These are phyloP conservation scores for Crithidia bombi DNA, from an alignment of 208 protist species.

Conservation along the genomic window DNA sequence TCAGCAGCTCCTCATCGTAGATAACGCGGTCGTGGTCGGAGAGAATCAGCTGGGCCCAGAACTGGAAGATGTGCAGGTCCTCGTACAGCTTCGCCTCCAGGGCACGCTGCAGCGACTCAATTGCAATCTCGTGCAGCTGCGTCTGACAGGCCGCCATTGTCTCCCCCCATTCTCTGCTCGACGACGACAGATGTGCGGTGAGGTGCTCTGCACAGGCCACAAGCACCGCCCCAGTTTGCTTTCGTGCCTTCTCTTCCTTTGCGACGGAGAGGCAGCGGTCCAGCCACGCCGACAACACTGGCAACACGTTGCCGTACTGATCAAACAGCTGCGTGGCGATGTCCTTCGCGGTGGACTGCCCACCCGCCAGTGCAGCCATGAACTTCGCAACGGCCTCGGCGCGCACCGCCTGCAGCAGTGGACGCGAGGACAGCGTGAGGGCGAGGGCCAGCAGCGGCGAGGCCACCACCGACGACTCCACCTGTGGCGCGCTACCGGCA, in stretches of 20 bases:
- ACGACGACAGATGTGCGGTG: constrained; percentile 18
- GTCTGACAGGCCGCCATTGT: constrained; percentile 26
- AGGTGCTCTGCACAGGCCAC: constrained; percentile 29
- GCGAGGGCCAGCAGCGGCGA: constrained; percentile 26
- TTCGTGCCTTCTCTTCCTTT: constrained; percentile 67
- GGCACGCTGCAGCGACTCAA: constrained; percentile 49
- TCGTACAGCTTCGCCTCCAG: constrained; percentile 69
- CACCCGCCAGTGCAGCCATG: constrained; percentile 51
- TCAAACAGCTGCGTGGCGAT: constrained; percentile 47
- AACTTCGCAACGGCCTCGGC: constrained; percentile 62
- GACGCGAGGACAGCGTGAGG: constrained; percentile 26
- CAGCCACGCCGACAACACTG: constrained; percentile 57
- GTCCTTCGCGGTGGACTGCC: constrained; percentile 26
- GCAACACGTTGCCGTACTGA: constrained; percentile 48
- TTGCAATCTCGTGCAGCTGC: constrained; percentile 51
- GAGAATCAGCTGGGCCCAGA: constrained; percentile 73
- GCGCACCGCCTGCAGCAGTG: constrained; percentile 29
- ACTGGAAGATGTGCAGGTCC: constrained; percentile 68
- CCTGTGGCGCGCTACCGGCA: constrained; percentile 15
- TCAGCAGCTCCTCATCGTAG: constrained; percentile 73
- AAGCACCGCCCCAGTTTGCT: constrained; percentile 57
- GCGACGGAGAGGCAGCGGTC: constrained; percentile 74
- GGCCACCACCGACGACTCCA: constrained; percentile 18
- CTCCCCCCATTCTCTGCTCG: constrained; percentile 13
- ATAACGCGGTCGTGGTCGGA: constrained; percentile 61